Conservation (phyloP, 2,329 filamentous ascomycete species). For the Mycogone perniciosa region DNA sequence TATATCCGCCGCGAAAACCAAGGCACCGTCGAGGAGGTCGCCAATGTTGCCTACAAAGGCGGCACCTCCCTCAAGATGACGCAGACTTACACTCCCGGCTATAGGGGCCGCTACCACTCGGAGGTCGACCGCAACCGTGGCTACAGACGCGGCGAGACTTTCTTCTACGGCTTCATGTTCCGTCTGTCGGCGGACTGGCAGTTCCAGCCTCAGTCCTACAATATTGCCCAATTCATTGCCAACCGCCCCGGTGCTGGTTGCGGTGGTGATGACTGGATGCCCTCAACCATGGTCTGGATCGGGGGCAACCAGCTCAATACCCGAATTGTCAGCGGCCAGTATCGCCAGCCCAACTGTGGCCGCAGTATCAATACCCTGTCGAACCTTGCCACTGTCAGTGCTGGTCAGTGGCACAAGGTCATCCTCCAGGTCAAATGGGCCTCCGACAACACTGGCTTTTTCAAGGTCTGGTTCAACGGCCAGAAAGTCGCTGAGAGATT, state of each 20-base stretch:
- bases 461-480: constrained; percentile 43
- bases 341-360: constrained; percentile 21
- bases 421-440: constrained; percentile 41
- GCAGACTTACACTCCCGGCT: constrained; percentile 36
- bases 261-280: constrained; percentile 40
- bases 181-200: constrained; percentile 42
- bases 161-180: constrained; percentile 46
- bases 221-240: constrained; percentile 46
- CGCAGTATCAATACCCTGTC: constrained; percentile 16
- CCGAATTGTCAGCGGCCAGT: constrained; percentile 28
- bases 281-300: constrained; percentile 42
- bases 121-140: constrained; percentile 38
- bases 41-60: constrained; percentile 33
- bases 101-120: constrained; percentile 42
- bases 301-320: constrained; percentile 36
- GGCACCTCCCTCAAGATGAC: constrained; percentile 38
- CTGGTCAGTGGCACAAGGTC: constrained; percentile 41
- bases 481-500: constrained; percentile 35
- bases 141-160: constrained; percentile 38
- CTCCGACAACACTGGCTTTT: constrained; percentile 36
- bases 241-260: constrained; percentile 38
- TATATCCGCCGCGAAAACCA: constrained; percentile 32
- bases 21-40: constrained; percentile 36
- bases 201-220: constrained; percentile 39
- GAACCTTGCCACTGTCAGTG: constrained; percentile 32